phyloP scores from a whole-genome alignment of 2,329 filamentous ascomycete genomes.

The Epichloe amarillans region DNA sequence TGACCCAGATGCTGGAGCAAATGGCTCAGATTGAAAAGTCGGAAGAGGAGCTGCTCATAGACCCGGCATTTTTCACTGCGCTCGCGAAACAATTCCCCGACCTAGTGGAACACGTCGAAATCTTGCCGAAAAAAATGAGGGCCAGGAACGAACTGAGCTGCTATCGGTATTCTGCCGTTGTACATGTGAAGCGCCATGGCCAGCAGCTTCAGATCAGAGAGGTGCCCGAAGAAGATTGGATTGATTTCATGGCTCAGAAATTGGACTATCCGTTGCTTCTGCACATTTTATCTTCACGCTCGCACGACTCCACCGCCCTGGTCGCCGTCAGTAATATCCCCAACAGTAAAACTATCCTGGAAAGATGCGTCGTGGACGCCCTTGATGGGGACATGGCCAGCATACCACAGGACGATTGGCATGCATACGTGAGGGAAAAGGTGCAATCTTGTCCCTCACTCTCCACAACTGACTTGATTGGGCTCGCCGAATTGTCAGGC shows the following conservation, averaged over 20 bases:
- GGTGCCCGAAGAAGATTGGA: background rate
- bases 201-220: background rate
- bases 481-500: constrained; percentile 19
- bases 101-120: constrained; percentile 11
- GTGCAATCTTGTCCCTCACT: background rate
- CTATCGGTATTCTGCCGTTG: constrained; percentile 14
- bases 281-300: background rate
- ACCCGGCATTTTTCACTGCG: constrained; percentile 15
- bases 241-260: constrained; percentile 1
- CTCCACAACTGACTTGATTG: constrained; percentile 7
- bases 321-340: constrained; percentile 10
- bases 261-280: background rate
- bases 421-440: background rate
- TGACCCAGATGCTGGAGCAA: background rate
- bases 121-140: constrained; percentile 14
- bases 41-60: constrained; percentile 13
- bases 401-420: background rate
- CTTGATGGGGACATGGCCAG: background rate
- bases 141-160: constrained; percentile 15
- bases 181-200: constrained; percentile 6
- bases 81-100: constrained; percentile 6
- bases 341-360: constrained; percentile 15
- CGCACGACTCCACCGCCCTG: background rate
- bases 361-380: constrained; percentile 5
- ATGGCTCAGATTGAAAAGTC: constrained; percentile 6